A percentile compares a stretch with the other conserved stretches of the same genome.
Evolutionary conservation across 768 basidiomycete genomes (phyloP).

Genomic region (Boletellus emodensis): DNA sequence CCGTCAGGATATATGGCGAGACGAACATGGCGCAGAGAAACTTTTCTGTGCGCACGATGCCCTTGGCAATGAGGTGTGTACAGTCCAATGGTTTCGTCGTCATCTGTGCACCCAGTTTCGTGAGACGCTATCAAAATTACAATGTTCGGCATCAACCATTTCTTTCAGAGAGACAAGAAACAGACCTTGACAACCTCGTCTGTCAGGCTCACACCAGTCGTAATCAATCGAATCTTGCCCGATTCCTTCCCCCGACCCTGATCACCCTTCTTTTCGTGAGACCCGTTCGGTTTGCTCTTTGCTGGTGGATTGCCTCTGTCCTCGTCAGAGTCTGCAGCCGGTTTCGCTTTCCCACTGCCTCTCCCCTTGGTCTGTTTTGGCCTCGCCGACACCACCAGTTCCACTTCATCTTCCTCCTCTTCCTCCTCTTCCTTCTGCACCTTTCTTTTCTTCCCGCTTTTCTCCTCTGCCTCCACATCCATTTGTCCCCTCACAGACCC

Average conservation of each 20-base stretch:
- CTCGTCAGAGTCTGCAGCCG: slow-evolving; percentile 2
- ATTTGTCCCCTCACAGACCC: slow-evolving; percentile 2
- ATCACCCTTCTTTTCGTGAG: slow-evolving; percentile 12
- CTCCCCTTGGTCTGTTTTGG: slow-evolving; percentile 8
- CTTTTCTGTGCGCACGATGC: slow-evolving; percentile 81
- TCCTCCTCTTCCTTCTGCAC: slow-evolving; percentile 13
- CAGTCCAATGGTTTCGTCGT: slow-evolving; percentile 61
- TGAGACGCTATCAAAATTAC: slow-evolving; percentile 43
- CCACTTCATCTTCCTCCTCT: slow-evolving; percentile 24
- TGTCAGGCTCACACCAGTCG: slow-evolving; percentile 58
- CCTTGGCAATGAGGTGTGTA: slow-evolving; percentile 72
- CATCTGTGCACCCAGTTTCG: slow-evolving; percentile 62
- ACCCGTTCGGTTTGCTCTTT: slow-evolving; percentile 3
- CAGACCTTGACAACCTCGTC: slow-evolving; percentile 61
- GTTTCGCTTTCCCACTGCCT: slow-evolving; percentile 3
- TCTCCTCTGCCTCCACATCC: slow-evolving; percentile 16
- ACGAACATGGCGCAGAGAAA: slow-evolving; percentile 72
- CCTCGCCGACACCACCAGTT: slow-evolving; percentile 18
- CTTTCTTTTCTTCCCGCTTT: slow-evolving; percentile 17
- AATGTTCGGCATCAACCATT: neutral
- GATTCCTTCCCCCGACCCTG: slow-evolving; percentile 3
- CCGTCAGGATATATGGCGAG: slow-evolving; percentile 58
- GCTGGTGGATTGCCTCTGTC: neutral
- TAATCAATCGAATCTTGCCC: slow-evolving; percentile 48
- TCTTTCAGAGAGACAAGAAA: neutral